Evolutionary conservation across 177 flowering plant species (phyloP), one percentile per base, ranked within the genome.

Genomic region (Vitis hybrid): DNA sequence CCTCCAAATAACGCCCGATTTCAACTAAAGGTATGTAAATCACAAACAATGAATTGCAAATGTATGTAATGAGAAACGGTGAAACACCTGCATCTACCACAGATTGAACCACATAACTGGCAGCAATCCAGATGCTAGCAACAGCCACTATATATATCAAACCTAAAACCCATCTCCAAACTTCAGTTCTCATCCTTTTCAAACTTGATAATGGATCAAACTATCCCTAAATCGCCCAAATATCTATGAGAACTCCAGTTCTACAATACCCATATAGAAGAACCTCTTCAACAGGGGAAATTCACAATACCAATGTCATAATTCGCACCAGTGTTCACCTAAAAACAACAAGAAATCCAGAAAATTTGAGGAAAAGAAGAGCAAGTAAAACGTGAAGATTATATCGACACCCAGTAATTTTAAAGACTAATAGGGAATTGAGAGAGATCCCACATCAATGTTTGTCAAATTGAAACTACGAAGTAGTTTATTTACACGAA

Each of bases 41-140:
- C 32, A 90, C 68, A 71, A 96, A 96, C 79, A 93, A 75, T 14
- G 94, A 93, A 83, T 90, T 95, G 84, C 99, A 95, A 66, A 93
- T 93, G 78, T 91, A 95, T 2, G 99, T 93, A 52, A 95, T 82
- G n/a, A 95, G 89, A 71, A 93, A 95, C 1, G 97, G 99, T 1
- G 98, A 90, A 65, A 95, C 97, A 32, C 97, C 98, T 0, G 75
- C 85, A 79, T 88, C 97, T 9, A 91, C 98, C 30, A 95, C 97
- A 10, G 97, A 85, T 63, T 95, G 99, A 54, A 95, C 98, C 48
- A 95, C 91, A 75, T 82, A 91, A 71, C 97, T 91, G 21, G 97
- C 93, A 60, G 95, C 94, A 72, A 91, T 90, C 99, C 98, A 93
- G 12, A 96, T 96, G 9, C 73, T 63, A 6, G 97, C 97, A 21